Evolutionary conservation across 148 eudicot species (phyloP).

Genomic region (Diospyros lotus): DNA sequence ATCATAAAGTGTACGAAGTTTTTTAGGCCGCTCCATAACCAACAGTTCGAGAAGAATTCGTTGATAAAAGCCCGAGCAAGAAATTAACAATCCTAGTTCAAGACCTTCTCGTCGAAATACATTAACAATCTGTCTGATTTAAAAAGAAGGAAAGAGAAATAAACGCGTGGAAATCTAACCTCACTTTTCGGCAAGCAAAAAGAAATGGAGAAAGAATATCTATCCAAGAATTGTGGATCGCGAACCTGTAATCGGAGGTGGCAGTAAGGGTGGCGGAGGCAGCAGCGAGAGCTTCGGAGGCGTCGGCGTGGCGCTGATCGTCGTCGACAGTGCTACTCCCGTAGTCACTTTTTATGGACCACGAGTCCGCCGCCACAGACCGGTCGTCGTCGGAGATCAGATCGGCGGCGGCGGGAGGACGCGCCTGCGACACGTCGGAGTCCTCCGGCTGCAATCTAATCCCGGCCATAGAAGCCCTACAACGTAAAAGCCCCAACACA

Average conservation of each 20-base stretch:
- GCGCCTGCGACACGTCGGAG: conserved; percentile 47
- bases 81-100: neutral
- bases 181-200: neutral
- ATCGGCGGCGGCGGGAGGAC: conserved; percentile 54
- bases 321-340: conserved; percentile 94
- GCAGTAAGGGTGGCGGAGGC: conserved; percentile 59
- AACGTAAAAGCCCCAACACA: too few species aligned
- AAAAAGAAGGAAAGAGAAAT: too few species aligned
- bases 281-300: conserved; percentile 83
- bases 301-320: conserved; percentile 97
- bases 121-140: too few species aligned
- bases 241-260: conserved; percentile 77
- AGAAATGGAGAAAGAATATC: neutral
- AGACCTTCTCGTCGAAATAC: neutral
- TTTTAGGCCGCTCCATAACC: neutral
- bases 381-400: conserved; percentile 98
- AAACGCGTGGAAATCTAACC: too few species aligned
- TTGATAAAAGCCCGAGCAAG: too few species aligned
- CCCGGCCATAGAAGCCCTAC: conserved; percentile 56
- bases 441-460: conserved; percentile 72
- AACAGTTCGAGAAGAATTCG: neutral
- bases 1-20: neutral
- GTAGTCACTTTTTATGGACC: conserved; percentile 98
- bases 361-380: conserved; percentile 90
- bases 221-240: neutral